Conservation (phyloP, 1,284 basidiomycete species). For the Apiotrichum laibachii region DNA sequence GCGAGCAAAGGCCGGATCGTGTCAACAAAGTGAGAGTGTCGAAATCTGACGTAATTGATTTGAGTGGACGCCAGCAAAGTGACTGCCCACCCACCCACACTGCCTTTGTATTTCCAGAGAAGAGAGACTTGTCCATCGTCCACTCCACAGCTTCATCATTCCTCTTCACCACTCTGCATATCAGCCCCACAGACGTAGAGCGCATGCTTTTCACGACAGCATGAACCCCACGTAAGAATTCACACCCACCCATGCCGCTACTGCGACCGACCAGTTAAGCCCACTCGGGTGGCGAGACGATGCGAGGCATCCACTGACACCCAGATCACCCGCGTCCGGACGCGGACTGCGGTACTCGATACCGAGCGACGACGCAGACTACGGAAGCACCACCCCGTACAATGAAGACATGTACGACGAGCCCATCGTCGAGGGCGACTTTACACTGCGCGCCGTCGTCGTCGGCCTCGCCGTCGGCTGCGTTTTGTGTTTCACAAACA, state of each 20-base stretch:
- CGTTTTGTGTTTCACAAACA: conserved; percentile 50
- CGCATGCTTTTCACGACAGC: neutral
- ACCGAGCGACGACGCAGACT: conserved; percentile 17
- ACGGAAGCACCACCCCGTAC: conserved; percentile 17
- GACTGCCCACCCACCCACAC: too few species aligned
- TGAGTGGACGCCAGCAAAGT: too few species aligned
- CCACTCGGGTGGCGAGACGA: too few species aligned
- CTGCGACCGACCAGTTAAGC: neutral
- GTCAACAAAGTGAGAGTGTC: too few species aligned
- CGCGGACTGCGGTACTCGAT: conserved; percentile 22
- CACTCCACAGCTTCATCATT: too few species aligned
- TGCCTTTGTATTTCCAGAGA: too few species aligned
- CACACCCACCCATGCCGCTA: neutral
- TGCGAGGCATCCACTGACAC: too few species aligned
- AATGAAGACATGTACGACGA: conserved; percentile 19
- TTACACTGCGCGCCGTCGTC: conserved; percentile 46
- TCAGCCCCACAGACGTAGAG: too few species aligned
- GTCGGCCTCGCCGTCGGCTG: conserved; percentile 49
- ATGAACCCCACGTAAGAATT: conserved; percentile 16
- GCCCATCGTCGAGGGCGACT: conserved; percentile 39
- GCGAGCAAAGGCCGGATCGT: too few species aligned
- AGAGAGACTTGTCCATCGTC: too few species aligned
- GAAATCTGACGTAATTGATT: neutral
- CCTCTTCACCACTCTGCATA: too few species aligned
- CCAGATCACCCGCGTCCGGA: conserved; percentile 25